Base-by-base conservation (phyloP, 805 yeast genomes). In the Kurtzmaniella fragi region DNA sequence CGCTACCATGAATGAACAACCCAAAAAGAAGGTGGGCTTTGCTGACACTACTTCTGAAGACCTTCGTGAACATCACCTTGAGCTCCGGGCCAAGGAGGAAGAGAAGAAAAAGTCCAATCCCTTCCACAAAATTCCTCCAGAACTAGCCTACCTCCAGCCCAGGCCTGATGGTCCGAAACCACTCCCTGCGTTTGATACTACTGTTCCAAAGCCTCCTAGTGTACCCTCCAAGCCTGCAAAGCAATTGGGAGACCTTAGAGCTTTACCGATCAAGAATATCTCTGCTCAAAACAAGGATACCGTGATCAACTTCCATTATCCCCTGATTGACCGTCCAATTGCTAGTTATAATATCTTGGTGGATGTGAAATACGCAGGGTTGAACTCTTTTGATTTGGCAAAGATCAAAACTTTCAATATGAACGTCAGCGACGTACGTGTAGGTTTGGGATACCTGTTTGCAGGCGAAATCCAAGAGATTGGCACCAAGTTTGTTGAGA, bases 361-460 rank as follows among this genome's bases (percentile, higher is more conserved):
- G 10, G 75, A 80, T 46, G 77, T 82, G 17, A 63, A 65, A 34
- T 75, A 75, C 41, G 80, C 77, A 1, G 76, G 83, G 1, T 61
- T 85, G 29, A 82, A 80, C 49, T 84, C 91, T 2, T 67, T 75
- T 36, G 95, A 84, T 52, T 51, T 80, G 47, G 71, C 80, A 42
- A 75, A 82, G 38, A 66, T 76, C 51, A 75, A 78, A 50, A 71
- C 77, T 30, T 80, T 78, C 49, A 53, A 68, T 13, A 57, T 69
- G 17, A 75, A 78, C 44, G 57, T 77, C 38, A 71, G 76, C 29
- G 74, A 77, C 31, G 75, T 72, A 41, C 72, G 78, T 46, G 53
- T 68, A 7, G 89, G 90, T 6, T 56, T 82, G 23, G 93, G 93
- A 1, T 74, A 83, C 48, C 90, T 82, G 46, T 84, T 75, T 55